Percentiles rank a stretch among this genome's conserved stretches.
These are phyloP conservation scores for Gilbertella persicaria DNA, from an alignment of 371 early-diverging fungal species.

Conservation along the genomic window DNA sequence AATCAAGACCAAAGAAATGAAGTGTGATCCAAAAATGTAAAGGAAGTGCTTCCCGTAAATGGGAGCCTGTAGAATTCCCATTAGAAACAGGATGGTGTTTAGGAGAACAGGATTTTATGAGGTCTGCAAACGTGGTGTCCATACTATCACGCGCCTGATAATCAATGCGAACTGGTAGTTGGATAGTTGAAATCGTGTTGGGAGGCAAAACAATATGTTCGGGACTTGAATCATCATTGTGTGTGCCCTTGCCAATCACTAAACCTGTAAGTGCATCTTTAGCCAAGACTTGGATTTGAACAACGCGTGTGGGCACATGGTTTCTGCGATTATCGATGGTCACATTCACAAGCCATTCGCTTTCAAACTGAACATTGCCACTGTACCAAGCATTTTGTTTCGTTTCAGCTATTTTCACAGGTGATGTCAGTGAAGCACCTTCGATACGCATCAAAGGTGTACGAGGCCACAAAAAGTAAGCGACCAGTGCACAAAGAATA, in stretches of 20 bases:
- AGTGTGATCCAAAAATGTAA: constrained; percentile 49
- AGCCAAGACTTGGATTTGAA: constrained; percentile 30
- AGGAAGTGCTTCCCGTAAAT: constrained; percentile 31
- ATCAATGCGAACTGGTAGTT: constrained; percentile 36
- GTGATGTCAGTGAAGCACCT: constrained; percentile 36
- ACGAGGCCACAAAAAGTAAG: constrained; percentile 44
- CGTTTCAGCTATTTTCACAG: constrained; percentile 37
- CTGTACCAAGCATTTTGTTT: constrained; percentile 34
- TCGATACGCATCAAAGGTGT: constrained; percentile 52
- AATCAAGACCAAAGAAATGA: constrained; percentile 40
- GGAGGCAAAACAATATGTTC: constrained; percentile 28
- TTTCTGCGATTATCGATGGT: constrained; percentile 47
- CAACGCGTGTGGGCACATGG: constrained; percentile 37
- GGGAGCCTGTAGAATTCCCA: not conserved
- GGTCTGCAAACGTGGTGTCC: constrained; percentile 40
- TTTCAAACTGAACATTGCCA: constrained; percentile 47
- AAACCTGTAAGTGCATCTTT: constrained; percentile 46
- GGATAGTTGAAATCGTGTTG: constrained; percentile 35
- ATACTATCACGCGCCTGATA: constrained; percentile 46
- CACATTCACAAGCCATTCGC: constrained; percentile 46
- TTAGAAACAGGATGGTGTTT: constrained; percentile 14
- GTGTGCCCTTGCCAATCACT: constrained; percentile 38
- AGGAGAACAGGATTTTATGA: constrained; percentile 35
- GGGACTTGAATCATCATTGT: constrained; percentile 23
- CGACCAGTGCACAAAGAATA: constrained; percentile 21